These are phyloP conservation scores for Solanum bukasovii DNA, from an alignment of 257 asterid species.

Conservation along the genomic window DNA sequence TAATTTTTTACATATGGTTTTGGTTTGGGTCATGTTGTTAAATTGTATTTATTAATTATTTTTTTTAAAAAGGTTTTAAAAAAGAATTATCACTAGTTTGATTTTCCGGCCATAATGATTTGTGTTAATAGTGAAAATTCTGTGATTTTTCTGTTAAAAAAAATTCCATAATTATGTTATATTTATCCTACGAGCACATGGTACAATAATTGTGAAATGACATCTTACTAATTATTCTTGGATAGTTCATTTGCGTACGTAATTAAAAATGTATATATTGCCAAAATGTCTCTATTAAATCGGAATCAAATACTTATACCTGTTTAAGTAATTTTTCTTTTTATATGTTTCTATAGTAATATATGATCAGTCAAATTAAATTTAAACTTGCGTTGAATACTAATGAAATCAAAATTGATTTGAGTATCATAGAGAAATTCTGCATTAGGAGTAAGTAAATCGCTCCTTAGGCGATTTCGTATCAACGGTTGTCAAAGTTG, in stretches of 20 bases:
- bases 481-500: not conserved
- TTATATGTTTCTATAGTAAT: too few relatives aligned
- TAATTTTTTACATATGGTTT: not conserved
- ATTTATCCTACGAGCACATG: not conserved
- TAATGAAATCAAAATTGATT: not conserved
- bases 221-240: not conserved
- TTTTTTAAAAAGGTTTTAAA: not conserved
- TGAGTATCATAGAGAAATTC: too few relatives aligned
- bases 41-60: not conserved
- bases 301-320: not conserved
- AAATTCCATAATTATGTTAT: too few relatives aligned
- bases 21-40: too few relatives aligned
- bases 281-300: not conserved
- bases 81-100: too few relatives aligned
- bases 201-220: not conserved
- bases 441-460: not conserved
- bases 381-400: too few relatives aligned
- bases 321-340: not conserved
- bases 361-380: not conserved
- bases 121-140: not conserved
- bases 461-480: not conserved
- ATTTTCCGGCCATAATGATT: not conserved
- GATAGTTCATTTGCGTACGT: not conserved
- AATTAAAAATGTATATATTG: not conserved
- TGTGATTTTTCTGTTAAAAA: not conserved